phyloP scores from a whole-genome alignment of 2,329 filamentous ascomycete genomes.

The Exophiala oligosperma region DNA sequence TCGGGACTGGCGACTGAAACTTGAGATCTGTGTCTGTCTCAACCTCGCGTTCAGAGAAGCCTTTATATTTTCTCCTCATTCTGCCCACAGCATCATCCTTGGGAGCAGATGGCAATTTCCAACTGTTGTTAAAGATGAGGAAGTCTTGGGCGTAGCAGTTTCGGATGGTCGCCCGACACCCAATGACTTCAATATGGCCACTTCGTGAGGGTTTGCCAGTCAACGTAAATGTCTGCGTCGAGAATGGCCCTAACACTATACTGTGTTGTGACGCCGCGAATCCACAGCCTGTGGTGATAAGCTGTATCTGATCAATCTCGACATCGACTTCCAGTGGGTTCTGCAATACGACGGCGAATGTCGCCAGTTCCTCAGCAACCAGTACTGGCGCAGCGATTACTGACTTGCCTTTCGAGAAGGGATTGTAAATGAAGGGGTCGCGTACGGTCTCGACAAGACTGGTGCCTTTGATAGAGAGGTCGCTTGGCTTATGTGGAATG shows the following conservation, averaged over 20 bases:
- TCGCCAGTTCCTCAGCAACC: slow-evolving; percentile 74
- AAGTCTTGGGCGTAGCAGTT: slow-evolving; percentile 83
- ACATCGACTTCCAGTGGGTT: slow-evolving; percentile 94
- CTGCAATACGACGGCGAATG: slow-evolving; percentile 80
- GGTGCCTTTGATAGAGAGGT: slow-evolving; percentile 41
- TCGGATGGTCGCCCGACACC: slow-evolving; percentile 75
- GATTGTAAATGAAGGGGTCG: slow-evolving; percentile 94
- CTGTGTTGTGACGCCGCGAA: slow-evolving; percentile 68
- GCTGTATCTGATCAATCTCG: slow-evolving; percentile 76
- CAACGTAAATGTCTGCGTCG: slow-evolving; percentile 76
- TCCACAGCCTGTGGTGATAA: slow-evolving; percentile 71
- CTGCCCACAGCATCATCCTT: slow-evolving; percentile 75
- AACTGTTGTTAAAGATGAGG: slow-evolving; percentile 76
- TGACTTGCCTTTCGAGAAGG: slow-evolving; percentile 72
- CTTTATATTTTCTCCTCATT: not conserved
- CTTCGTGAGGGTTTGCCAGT: slow-evolving; percentile 65
- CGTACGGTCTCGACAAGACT: slow-evolving; percentile 42
- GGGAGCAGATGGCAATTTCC: slow-evolving; percentile 66
- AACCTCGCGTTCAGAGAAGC: slow-evolving; percentile 39
- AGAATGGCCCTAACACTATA: slow-evolving; percentile 74
- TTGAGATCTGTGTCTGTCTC: not conserved
- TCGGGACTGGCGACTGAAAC: slow-evolving; percentile 6
- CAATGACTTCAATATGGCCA: slow-evolving; percentile 72
- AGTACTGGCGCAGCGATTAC: slow-evolving; percentile 64
- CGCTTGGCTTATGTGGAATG: slow-evolving; percentile 61